A percentile compares a stretch with the other conserved stretches of the same genome.
Evolutionary conservation across 345 rosid species (phyloP).

Genomic region (Aurinia saxatilis): DNA sequence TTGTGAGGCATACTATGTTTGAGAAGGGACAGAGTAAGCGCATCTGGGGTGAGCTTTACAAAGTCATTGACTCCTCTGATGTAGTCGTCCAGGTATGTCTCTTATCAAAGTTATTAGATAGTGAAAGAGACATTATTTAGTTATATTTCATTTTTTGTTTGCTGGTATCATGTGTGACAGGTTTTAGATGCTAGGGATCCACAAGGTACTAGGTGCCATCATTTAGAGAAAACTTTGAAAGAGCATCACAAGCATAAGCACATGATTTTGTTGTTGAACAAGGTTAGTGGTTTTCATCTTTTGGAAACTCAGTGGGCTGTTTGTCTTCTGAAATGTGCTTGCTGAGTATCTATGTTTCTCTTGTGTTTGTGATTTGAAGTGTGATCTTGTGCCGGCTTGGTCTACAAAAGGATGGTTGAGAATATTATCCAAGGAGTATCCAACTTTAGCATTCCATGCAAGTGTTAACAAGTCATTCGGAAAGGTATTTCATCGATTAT

Average conservation of each 20-base stretch:
- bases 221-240: constrained; percentile 79
- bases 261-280: constrained; percentile 85
- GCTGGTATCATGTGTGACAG: constrained; percentile 29
- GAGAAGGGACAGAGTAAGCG: constrained; percentile 99
- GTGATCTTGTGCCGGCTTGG: constrained; percentile 98
- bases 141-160: no score
- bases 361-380: constrained; percentile 31
- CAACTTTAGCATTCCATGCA: constrained; percentile 96
- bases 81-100: constrained; percentile 78
- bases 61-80: constrained; percentile 94
- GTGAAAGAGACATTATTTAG: not conserved
- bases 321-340: not conserved
- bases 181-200: constrained; percentile 98
- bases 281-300: constrained; percentile 39
- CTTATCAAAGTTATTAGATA: not conserved
- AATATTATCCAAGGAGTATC: constrained; percentile 79
- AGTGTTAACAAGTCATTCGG: constrained; percentile 88
- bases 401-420: constrained; percentile 94
- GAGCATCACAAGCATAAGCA: constrained; percentile 91
- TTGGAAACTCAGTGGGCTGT: not conserved
- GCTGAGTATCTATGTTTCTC: not conserved
- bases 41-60: constrained; percentile 98
- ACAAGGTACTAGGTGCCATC: constrained; percentile 84
- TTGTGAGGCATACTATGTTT: constrained; percentile 93
- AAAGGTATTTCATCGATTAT: no score